Percentiles rank a stretch among this genome's conserved stretches.
These are phyloP conservation scores for Colletotrichum nymphaeae DNA, from an alignment of 2,329 filamentous ascomycete genomes.

Conservation along the genomic window DNA sequence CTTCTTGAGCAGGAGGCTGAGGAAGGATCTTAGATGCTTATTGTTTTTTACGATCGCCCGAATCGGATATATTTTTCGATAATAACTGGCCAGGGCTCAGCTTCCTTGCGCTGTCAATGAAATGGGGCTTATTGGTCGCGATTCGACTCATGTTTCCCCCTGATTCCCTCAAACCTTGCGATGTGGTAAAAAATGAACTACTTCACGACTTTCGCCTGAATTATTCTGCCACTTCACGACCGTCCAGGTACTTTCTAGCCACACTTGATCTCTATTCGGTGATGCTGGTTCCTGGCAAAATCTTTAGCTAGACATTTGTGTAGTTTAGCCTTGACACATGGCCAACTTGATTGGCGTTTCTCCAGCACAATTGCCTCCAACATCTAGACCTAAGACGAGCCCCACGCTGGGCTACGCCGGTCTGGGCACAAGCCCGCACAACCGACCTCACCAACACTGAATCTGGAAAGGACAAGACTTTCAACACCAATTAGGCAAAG, in stretches of 20 bases:
- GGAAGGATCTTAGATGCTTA: not conserved
- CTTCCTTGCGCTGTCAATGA: not conserved
- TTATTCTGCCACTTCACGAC: not conserved
- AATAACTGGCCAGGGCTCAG: not conserved
- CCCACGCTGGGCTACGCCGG: not conserved
- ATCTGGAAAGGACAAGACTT: not conserved
- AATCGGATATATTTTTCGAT: not conserved
- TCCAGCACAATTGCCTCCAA: not conserved
- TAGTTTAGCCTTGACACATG: not conserved
- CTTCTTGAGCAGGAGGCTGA: not conserved
- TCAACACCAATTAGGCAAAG: not conserved
- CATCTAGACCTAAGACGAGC: not conserved
- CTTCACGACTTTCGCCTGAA: not conserved
- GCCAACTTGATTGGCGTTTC: not conserved
- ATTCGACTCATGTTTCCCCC: not conserved
- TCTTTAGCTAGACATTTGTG: not conserved
- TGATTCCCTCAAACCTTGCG: not conserved
- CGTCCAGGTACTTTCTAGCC: no score
- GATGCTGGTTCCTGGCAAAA: not conserved
- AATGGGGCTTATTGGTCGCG: not conserved
- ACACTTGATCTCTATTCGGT: no score
- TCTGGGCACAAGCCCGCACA: not conserved
- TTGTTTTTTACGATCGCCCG: not conserved
- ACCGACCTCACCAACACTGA: not conserved
- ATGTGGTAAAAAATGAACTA: not conserved